Base-by-base conservation (phyloP, 192 early-diverging fungal genomes). In the Coemansia sp. region DNA sequence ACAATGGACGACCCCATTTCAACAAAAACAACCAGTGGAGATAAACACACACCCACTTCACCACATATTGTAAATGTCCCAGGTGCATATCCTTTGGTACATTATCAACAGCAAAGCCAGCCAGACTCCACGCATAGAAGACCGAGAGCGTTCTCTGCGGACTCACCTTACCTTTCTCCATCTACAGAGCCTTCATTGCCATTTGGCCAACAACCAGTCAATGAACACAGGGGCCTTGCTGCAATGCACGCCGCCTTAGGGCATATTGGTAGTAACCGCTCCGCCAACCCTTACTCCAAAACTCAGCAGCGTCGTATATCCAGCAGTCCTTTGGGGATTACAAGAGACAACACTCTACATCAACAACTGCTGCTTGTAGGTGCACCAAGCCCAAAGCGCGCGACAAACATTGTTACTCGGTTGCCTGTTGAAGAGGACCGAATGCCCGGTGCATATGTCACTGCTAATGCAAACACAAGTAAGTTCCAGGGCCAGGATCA, bases 41-140 rank as follows among this genome's bases (percentile, higher is more conserved):
- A 73, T 62, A 81, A 74, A 56, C 63, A 60, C 13, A 63, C 78
- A 2, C 76, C 74, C n/a, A 73, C 57, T 0, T 67, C 66, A 6
- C 67, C 73, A 0, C 73, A 81, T 37, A 69, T 76, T 42, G 70
- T 73, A 67, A 74, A 74, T 18, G 40, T 66, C 15, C 78, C 78
- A 41, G 78, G 71, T 21, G 45, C 58, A 11, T 63, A 71, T 13
- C 64, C 41, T 0, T 18, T 41, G 6, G 41, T 37, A 8, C 37
- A 43, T 22, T 56, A 43, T 59, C 15, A 45, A 32, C 42, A 16
- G 59, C 12, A 55, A 19, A 15, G 11, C 52, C 41, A 26, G 40
- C 43, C 11, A 56, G 6, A 9, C 54, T 11, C 21, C 12, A 16
- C 15, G 18, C 36, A 40, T 10, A 41, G 6, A 13, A 37, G 57